Percentiles rank a stretch among this genome's conserved stretches.
These are phyloP conservation scores for Rhodofomes roseus DNA, from an alignment of 1,284 basidiomycete species.

Conservation along the genomic window DNA sequence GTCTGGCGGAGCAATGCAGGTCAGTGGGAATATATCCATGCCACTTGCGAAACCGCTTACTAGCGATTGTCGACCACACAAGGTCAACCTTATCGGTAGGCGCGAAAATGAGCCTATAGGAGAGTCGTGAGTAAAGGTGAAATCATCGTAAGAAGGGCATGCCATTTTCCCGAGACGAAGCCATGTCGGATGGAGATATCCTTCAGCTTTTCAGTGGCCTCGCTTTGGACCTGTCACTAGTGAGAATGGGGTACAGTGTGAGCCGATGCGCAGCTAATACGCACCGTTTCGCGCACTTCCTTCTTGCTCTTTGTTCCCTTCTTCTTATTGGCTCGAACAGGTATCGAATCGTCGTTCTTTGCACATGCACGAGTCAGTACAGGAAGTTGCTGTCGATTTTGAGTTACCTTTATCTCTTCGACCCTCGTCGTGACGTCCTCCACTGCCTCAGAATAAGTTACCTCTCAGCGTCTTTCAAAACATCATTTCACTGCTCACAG, in stretches of 20 bases:
- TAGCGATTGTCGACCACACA: slow-evolving; percentile 56
- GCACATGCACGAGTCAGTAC: background rate
- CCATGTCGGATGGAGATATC: slow-evolving; percentile 51
- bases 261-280: slow-evolving; percentile 7
- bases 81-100: slow-evolving; percentile 55
- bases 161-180: slow-evolving; percentile 68
- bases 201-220: slow-evolving; percentile 53
- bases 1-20: slow-evolving; percentile 30
- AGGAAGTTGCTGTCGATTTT: slow-evolving; percentile 1
- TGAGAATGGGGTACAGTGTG: background rate
- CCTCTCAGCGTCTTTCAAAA: background rate
- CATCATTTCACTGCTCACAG: slow-evolving; percentile 34
- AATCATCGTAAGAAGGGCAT: background rate
- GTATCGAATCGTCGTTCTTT: slow-evolving; percentile 63
- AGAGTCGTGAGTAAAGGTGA: background rate
- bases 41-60: slow-evolving; percentile 27
- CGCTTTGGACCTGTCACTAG: slow-evolving; percentile 46
- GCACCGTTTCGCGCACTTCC: slow-evolving; percentile 63
- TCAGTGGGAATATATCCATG: background rate
- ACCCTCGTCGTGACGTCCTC: slow-evolving; percentile 52
- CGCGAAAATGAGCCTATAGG: slow-evolving; percentile 58
- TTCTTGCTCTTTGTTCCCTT: slow-evolving; percentile 69
- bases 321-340: slow-evolving; percentile 64
- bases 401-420: slow-evolving; percentile 52
- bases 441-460: slow-evolving; percentile 38